Evolutionary conservation across 1,139 yeast genomes (phyloP), one percentile per base, ranked within the genome.

Genomic region (Debaryomycetaceae sp.): DNA sequence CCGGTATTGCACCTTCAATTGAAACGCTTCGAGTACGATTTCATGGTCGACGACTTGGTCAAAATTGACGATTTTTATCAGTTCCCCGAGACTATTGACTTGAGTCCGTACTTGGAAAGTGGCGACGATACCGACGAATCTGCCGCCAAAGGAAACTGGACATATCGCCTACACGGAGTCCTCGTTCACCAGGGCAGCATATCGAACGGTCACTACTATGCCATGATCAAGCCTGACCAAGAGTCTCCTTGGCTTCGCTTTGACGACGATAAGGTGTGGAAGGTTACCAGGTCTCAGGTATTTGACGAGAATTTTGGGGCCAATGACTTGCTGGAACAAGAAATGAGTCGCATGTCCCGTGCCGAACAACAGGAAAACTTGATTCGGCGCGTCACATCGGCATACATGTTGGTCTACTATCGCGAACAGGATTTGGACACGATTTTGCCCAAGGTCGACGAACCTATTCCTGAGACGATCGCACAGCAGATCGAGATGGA

Each of bases 161-260:
- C 63, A 25, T 90, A 90, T 51, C 76, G 75, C 33, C 58, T 90
- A 26, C 96, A 90, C 49, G 96, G 95, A 7, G 98, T 92, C 2
- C 62, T 90, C 34, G 97, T 90, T 5, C 99, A 90, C 49, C 81
- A 87, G 30, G 99, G 99, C 36, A 94, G 87, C 46, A 78, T 90
- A 31, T 82, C 94, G 15, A 83, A 90, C 30, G 99, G 99, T 15
- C 99, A 90, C 49, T 90, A 90, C 51, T 90, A 90, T 49, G 92
- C 98, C 0, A 69, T 90, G 73, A 77, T 92, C 32, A 86, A 79
- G 49, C 97, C 98, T 2, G 67, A 68, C 22, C 61, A 71, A 2
- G 30, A 43, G 7, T 74, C 77, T 32, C 60, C 73, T 15, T 92
- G 98, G 99, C 77, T 72, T 49, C 69, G 90, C 46, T 90, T 87